Conservation (phyloP, 1,139 yeast species). For the Yamadazyma blattariae region DNA sequence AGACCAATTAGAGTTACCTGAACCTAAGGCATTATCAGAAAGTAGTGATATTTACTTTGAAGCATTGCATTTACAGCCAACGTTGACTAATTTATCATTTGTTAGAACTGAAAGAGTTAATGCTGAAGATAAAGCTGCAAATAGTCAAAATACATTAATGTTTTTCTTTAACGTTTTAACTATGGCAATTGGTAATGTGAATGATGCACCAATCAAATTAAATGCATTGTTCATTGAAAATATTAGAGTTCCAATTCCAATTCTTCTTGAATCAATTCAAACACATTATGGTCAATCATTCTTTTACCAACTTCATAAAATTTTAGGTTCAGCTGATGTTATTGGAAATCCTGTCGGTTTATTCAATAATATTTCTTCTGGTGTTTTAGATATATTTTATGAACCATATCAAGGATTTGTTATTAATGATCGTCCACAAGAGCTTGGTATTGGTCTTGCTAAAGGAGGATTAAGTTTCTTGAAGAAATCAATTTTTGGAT, state of each 20-base stretch:
- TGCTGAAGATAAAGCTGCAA: constrained; percentile 50
- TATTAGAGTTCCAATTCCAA: constrained; percentile 79
- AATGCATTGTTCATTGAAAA: constrained; percentile 88
- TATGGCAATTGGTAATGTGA: constrained; percentile 96
- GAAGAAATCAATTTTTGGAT: constrained; percentile 91
- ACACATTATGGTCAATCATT: constrained; percentile 93
- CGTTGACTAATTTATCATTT: constrained; percentile 84
- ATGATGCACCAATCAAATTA: constrained; percentile 91
- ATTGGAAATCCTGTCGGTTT: constrained; percentile 97
- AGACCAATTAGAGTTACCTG: constrained; percentile 62
- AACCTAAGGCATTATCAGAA: constrained; percentile 58
- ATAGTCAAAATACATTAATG: constrained; percentile 62
- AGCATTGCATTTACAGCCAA: constrained; percentile 87
- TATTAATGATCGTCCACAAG: constrained; percentile 93
- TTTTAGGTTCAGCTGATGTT: constrained; percentile 94
- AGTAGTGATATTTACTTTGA: constrained; percentile 86
- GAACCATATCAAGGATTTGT: constrained; percentile 97
- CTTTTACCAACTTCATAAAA: constrained; percentile 87
- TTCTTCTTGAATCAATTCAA: constrained; percentile 65
- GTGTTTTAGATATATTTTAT: constrained; percentile 93
- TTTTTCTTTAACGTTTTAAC: constrained; percentile 83
- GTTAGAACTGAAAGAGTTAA: constrained; percentile 83
- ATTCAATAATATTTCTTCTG: constrained; percentile 89
- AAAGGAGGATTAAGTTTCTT: constrained; percentile 94
- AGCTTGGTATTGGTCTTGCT: constrained; percentile 90